Evolutionary conservation across 179 eudicot species (phyloP).

Genomic region (Actinidia polygama): DNA sequence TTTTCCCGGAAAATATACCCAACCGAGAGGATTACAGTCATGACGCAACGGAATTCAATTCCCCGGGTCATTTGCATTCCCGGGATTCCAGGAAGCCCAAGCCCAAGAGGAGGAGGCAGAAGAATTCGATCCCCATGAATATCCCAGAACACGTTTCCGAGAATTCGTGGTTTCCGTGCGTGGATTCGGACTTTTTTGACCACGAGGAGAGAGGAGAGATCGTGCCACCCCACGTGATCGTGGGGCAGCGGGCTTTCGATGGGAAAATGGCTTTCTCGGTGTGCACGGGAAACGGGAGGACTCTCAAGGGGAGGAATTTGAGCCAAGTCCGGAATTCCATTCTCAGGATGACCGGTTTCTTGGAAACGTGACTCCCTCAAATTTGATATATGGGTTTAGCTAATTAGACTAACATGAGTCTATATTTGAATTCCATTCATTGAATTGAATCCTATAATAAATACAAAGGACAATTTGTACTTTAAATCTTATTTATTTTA

Average conservation of each 20-base stretch:
- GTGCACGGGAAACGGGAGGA: constrained; percentile 41
- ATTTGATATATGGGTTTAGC: too few relatives aligned
- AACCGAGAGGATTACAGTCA: too few relatives aligned
- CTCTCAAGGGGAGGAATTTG: constrained; percentile 46
- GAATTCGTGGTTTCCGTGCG: constrained; percentile 10
- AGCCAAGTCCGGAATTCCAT: constrained; percentile 42
- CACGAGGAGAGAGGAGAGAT: constrained; percentile 27
- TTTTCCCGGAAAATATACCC: constrained; percentile 40
- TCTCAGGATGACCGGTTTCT: constrained; percentile 49
- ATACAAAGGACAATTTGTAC: too few relatives aligned
- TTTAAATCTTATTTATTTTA: too few relatives aligned
- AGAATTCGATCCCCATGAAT: constrained; percentile 30
- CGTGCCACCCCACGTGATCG: constrained; percentile 44
- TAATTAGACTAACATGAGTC: too few relatives aligned
- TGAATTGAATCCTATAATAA: too few relatives aligned
- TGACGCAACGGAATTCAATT: too few relatives aligned
- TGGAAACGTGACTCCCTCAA: constrained; percentile 36
- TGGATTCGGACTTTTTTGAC: constrained; percentile 27
- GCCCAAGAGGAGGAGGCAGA: too few relatives aligned
- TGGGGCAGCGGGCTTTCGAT: constrained; percentile 29
- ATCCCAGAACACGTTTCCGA: constrained; percentile 29
- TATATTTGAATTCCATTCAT: too few relatives aligned
- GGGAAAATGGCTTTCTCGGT: constrained; percentile 38
- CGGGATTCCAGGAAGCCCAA: not conserved
- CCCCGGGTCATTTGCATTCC: too few relatives aligned